A percentile compares a stretch with the other conserved stretches of the same genome.
phyloP scores from a whole-genome alignment of 176 grass and related monocot species.

The Metroxylon sagu region DNA sequence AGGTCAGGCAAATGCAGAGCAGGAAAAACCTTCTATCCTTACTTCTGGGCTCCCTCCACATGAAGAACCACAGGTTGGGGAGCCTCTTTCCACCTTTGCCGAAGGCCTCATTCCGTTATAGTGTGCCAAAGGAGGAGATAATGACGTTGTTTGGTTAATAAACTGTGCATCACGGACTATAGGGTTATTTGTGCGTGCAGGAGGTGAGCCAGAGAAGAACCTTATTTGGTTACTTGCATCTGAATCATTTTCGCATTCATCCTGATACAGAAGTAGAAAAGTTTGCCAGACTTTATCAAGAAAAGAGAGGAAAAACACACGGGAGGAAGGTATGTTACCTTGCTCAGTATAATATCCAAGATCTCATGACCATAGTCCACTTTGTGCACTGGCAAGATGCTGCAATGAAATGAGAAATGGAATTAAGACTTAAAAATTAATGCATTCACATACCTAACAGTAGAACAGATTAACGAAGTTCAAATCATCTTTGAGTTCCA shows the following conservation, averaged over 20 bases:
- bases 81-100: not conserved
- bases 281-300: not conserved
- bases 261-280: not conserved
- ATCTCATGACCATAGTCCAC: conserved; percentile 2
- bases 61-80: not conserved
- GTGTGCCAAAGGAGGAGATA: not conserved
- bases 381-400: not conserved
- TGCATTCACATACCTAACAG: too few species aligned
- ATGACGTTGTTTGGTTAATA: not conserved
- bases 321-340: not conserved
- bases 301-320: not conserved
- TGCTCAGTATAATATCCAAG: conserved; percentile 9
- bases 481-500: too few species aligned
- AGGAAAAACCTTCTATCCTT: conserved; percentile 2
- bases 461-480: too few species aligned
- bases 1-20: not conserved
- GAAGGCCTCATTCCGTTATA: not conserved
- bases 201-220: conserved; percentile 12
- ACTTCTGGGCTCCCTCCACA: not conserved
- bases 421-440: too few species aligned
- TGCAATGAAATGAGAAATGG: not conserved
- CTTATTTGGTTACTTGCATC: not conserved
- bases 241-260: not conserved
- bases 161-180: conserved; percentile 8
- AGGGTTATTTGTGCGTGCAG: conserved; percentile 10